Conservation (phyloP, 148 eudicot genomes). For the Fagopyrum homotropicum region DNA sequence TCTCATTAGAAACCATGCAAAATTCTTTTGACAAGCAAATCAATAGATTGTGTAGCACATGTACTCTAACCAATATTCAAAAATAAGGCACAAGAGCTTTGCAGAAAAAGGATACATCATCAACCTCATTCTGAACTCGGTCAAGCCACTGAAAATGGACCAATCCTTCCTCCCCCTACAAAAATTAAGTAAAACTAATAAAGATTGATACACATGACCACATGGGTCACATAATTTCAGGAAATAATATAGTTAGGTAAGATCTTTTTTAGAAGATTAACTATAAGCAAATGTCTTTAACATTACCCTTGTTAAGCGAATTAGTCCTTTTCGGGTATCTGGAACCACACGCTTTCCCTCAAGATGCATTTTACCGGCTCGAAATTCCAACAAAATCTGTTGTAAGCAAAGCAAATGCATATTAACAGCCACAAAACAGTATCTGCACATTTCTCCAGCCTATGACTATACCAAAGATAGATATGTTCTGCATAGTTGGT, state of each 20-base stretch:
- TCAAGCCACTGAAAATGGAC: constrained; percentile 93
- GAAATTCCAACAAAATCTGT: constrained; percentile 70
- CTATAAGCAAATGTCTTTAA: not conserved
- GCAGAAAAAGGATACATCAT: constrained; percentile 75
- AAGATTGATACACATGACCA: not conserved
- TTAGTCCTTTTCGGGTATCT: constrained; percentile 88
- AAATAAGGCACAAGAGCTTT: not conserved
- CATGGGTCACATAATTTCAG: not conserved
- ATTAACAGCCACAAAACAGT: not conserved
- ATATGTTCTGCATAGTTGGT: not conserved
- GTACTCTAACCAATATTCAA: not conserved
- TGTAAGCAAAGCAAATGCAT: constrained; percentile 19
- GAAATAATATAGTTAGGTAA: not conserved
- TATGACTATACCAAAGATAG: not conserved
- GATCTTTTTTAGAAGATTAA: not conserved
- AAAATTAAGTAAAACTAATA: not conserved
- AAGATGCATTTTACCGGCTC: constrained; percentile 90
- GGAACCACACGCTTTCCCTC: constrained; percentile 84
- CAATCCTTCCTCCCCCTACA: constrained; percentile 88
- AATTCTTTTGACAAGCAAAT: not conserved
- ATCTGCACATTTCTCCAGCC: not conserved
- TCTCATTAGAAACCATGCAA: not conserved
- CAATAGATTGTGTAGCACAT: not conserved
- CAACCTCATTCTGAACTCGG: constrained; percentile 54
- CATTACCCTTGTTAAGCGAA: constrained; percentile 75